Evolutionary conservation across 2,329 filamentous ascomycete species (phyloP).

Genomic region (Blumeria graminis): DNA sequence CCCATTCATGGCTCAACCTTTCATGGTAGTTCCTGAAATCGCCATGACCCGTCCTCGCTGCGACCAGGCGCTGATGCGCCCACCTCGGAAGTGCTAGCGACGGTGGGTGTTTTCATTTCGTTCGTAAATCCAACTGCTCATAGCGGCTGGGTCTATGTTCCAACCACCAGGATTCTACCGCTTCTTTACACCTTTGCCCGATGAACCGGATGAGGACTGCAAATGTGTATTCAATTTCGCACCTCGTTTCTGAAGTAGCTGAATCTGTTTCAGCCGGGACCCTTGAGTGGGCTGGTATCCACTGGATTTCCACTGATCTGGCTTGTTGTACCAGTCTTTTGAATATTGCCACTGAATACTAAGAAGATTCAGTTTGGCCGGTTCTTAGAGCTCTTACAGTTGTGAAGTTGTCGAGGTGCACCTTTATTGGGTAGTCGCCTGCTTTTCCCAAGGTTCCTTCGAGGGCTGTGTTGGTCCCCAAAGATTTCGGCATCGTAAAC

Average conservation of each 20-base stretch:
- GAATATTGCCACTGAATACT: background rate
- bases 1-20: background rate
- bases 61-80: background rate
- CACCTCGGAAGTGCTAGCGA: background rate
- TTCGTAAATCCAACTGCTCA: background rate
- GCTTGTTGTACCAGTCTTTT: background rate
- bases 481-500: background rate
- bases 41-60: background rate
- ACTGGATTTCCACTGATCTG: background rate
- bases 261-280: background rate
- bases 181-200: background rate
- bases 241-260: background rate
- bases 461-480: background rate
- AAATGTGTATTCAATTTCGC: background rate
- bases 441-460: background rate
- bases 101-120: background rate
- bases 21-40: background rate
- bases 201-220: background rate
- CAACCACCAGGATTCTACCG: background rate
- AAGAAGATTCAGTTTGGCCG: background rate
- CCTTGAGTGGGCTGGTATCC: background rate
- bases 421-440: background rate
- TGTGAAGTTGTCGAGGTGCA: background rate
- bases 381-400: background rate
- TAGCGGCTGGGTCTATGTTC: background rate